Conservation (phyloP, 208 protist species). For the Leishmania turanica region DNA sequence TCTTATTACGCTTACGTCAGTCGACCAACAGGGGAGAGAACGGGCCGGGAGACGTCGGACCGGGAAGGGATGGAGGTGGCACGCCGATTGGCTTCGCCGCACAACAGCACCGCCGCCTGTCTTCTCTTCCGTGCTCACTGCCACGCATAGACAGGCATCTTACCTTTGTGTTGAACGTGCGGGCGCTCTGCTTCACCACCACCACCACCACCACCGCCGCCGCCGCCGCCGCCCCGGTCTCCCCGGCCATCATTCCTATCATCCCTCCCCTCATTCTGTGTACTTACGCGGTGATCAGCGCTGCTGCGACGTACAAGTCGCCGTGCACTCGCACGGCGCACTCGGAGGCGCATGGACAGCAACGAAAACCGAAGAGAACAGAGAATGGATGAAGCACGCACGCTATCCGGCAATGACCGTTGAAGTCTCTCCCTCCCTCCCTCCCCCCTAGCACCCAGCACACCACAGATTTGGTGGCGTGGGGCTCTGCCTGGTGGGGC, state of each 20-base stretch:
- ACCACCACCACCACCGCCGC: too few species aligned
- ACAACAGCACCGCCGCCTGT: neutral
- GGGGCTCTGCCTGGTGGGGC: neutral
- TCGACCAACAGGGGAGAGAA: neutral
- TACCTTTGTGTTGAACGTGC: neutral
- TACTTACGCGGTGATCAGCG: neutral
- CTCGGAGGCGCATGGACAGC: neutral
- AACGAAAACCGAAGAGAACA: neutral
- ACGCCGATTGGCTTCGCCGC: neutral
- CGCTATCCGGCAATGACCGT: neutral
- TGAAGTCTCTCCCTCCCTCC: neutral
- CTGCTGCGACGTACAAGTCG: neutral
- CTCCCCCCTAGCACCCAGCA: neutral
- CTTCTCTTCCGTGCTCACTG: neutral
- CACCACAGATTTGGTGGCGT: neutral
- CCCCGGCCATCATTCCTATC: neutral
- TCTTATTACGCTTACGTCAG: neutral
- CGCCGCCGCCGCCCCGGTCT: too few species aligned
- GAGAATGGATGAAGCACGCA: neutral
- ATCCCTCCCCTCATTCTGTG: neutral
- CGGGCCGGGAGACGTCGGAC: too few species aligned
- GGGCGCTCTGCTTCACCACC: neutral
- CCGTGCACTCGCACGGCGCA: too few species aligned
- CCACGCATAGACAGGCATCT: neutral
- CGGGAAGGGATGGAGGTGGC: too few species aligned